These are phyloP conservation scores for Cavenderia fasciculata DNA, from an alignment of 78 protist species.

Conservation along the genomic window DNA sequence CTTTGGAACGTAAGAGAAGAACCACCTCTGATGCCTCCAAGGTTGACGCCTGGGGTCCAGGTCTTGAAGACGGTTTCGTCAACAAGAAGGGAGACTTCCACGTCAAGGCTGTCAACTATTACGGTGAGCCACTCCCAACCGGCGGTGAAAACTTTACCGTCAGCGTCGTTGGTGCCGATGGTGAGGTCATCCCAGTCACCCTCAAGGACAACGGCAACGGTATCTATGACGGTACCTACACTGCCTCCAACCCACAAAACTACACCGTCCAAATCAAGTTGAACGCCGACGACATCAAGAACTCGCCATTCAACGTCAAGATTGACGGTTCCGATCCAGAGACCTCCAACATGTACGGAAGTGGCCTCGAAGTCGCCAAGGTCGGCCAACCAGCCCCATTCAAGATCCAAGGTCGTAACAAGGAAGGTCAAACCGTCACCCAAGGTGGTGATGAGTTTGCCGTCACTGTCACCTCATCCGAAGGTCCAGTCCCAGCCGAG, in stretches of 20 bases:
- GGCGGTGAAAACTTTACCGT: conserved; percentile 84
- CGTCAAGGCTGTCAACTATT: conserved; percentile 72
- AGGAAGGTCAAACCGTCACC: conserved; percentile 55
- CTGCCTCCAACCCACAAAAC: conserved; percentile 47
- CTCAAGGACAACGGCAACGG: conserved; percentile 58
- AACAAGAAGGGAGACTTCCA: conserved; percentile 39
- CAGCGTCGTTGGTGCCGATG: conserved; percentile 68
- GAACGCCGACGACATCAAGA: conserved; percentile 42
- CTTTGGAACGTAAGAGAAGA: conserved; percentile 42
- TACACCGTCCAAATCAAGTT: conserved; percentile 63
- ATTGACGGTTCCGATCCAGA: conserved; percentile 75
- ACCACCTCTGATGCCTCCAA: conserved; percentile 45
- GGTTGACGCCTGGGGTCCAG: conserved; percentile 60
- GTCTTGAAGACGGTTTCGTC: conserved; percentile 68
- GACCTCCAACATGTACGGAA: conserved; percentile 75
- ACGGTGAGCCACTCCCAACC: conserved; percentile 72
- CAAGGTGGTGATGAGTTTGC: conserved; percentile 83
- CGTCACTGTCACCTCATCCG: conserved; percentile 69
- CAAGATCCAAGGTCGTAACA: conserved; percentile 82
- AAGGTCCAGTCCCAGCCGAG: conserved; percentile 69
- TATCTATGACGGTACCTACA: conserved; percentile 50
- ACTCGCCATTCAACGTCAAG: conserved; percentile 59
- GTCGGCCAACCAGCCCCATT: conserved; percentile 75
- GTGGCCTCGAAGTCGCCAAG: conserved; percentile 77
- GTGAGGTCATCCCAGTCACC: conserved; percentile 42